Evolutionary conservation across 2,329 filamentous ascomycete species (phyloP).

Genomic region (Fusarium dlaminii): DNA sequence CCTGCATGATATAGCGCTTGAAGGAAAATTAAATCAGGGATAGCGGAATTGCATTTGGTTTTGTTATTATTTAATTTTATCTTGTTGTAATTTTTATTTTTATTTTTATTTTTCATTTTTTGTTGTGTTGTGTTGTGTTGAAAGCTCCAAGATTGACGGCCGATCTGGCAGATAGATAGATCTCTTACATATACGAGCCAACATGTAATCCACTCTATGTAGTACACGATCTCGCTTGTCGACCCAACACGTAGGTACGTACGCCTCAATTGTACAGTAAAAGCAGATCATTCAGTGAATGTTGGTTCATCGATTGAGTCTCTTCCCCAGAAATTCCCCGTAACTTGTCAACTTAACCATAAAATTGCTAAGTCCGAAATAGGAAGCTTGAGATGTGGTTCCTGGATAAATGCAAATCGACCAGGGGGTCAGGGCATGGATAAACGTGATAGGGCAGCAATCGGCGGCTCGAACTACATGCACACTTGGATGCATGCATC

Average conservation of each 20-base stretch:
- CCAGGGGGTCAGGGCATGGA: constrained; percentile 9
- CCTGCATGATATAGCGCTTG: constrained; percentile 20
- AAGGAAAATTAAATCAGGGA: constrained; percentile 13
- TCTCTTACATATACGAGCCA: constrained; percentile 20
- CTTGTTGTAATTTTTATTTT: background rate
- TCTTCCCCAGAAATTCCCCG: background rate
- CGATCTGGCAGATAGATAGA: constrained; percentile 2
- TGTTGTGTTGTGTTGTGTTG: background rate
- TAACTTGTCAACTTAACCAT: constrained; percentile 26
- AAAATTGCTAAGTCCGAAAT: constrained; percentile 24
- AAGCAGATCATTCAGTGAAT: background rate
- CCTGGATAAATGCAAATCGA: constrained; percentile 35
- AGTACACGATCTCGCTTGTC: constrained; percentile 21
- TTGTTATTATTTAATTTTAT: background rate
- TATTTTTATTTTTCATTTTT: background rate
- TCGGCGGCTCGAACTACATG: constrained; percentile 16
- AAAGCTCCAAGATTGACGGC: background rate
- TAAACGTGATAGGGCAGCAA: constrained; percentile 17
- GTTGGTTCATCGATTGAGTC: constrained; percentile 20
- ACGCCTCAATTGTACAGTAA: constrained; percentile 30
- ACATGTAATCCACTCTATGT: background rate
- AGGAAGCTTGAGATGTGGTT: constrained; percentile 31
- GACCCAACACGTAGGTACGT: constrained; percentile 5
- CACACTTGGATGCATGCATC: background rate
- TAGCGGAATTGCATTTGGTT: background rate